Percentiles rank a stretch among this genome's conserved stretches.
Conservation (phyloP, 1,284 basidiomycete genomes). For the Pseudomicrostroma phylloplanum region DNA sequence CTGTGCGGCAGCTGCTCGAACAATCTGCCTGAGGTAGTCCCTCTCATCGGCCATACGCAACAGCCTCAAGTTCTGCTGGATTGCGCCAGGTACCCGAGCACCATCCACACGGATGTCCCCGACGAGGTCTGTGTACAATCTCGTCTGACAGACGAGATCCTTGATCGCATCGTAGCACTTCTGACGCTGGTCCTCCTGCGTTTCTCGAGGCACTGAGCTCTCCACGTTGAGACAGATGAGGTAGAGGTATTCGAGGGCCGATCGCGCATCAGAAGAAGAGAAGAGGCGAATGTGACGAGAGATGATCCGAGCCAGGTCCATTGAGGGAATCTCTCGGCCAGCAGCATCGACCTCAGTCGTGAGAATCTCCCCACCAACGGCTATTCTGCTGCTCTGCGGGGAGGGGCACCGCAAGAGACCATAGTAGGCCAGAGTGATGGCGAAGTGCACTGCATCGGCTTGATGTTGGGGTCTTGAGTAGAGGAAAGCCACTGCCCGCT, state of each 20-base stretch:
- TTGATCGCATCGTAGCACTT: constrained; percentile 79
- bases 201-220: constrained; percentile 60
- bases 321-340: constrained; percentile 33
- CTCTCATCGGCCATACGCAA: constrained; percentile 67
- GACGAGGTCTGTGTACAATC: constrained; percentile 74
- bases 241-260: constrained; percentile 92
- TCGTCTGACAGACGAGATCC: constrained; percentile 78
- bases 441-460: constrained; percentile 89
- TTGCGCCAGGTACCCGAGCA: constrained; percentile 70
- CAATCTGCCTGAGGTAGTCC: constrained; percentile 75
- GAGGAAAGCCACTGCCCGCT: constrained; percentile 80
- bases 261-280: constrained; percentile 80
- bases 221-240: constrained; percentile 64
- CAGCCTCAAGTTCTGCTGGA: constrained; percentile 73
- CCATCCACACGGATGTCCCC: constrained; percentile 86
- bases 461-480: constrained; percentile 83
- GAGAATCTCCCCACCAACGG: constrained; percentile 8
- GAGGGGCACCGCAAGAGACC: constrained; percentile 81
- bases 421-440: constrained; percentile 86
- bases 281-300: constrained; percentile 90
- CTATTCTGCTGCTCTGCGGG: constrained; percentile 41
- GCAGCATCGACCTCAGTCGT: constrained; percentile 16
- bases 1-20: constrained; percentile 71
- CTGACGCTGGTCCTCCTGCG: constrained; percentile 77
- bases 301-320: constrained; percentile 75